Percentiles rank a stretch among this genome's conserved stretches.
These are phyloP conservation scores for Lipomyces sp. DNA, from an alignment of 805 yeast species.

Conservation along the genomic window DNA sequence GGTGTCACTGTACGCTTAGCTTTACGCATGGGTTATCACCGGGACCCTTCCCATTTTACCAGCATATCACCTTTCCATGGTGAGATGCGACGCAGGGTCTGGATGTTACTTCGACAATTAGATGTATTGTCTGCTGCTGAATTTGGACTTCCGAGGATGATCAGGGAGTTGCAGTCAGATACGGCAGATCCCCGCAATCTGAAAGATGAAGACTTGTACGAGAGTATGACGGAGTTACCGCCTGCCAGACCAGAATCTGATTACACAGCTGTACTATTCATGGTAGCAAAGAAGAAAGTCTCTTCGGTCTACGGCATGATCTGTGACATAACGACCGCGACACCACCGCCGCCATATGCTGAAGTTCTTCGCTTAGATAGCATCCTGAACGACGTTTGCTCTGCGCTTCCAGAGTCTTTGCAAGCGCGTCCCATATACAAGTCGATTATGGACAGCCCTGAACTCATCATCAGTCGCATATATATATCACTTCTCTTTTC, in stretches of 20 bases:
- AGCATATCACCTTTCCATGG: constrained; percentile 7
- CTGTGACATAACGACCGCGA: not conserved
- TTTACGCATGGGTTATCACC: constrained; percentile 3
- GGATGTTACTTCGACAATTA: constrained; percentile 39
- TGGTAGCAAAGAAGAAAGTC: not conserved
- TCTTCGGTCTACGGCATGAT: not conserved
- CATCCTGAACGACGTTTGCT: not conserved
- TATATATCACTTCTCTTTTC: not conserved
- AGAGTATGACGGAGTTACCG: constrained; percentile 31
- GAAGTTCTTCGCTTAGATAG: not conserved
- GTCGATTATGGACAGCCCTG: not conserved
- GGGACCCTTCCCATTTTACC: not conserved
- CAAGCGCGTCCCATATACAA: not conserved
- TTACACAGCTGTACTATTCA: constrained; percentile 21
- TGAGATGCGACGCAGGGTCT: constrained; percentile 39
- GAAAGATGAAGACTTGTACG: constrained; percentile 39
- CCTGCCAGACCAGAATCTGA: constrained; percentile 26
- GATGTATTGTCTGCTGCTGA: constrained; percentile 40
- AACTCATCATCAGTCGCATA: not conserved
- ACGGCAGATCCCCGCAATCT: constrained; percentile 40
- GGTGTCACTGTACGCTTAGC: not conserved
- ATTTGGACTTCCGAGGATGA: constrained; percentile 44
- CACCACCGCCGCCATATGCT: not conserved
- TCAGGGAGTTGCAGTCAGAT: constrained; percentile 41
- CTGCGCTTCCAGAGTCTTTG: not conserved